phyloP scores from a whole-genome alignment of 768 basidiomycete species.

The Lenzites betulinus region DNA sequence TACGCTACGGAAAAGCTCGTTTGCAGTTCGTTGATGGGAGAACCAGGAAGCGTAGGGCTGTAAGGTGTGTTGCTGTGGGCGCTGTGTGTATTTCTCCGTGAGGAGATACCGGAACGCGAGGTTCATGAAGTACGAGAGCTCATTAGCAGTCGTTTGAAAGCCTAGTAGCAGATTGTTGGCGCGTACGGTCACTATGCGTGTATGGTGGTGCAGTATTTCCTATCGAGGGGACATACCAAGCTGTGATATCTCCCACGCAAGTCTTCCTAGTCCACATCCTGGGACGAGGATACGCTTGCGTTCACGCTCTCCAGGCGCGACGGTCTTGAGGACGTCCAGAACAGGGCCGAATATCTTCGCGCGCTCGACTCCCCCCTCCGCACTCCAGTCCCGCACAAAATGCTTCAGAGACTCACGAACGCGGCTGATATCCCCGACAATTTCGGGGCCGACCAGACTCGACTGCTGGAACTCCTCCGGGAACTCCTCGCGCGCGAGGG shows the following conservation, averaged over 20 bases:
- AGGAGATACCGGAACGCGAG: constrained; percentile 60
- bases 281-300: constrained; percentile 56
- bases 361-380: constrained; percentile 57
- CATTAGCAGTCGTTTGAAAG: constrained; percentile 60
- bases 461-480: constrained; percentile 7
- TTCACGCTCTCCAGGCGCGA: constrained; percentile 31
- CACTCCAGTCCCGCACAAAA: constrained; percentile 71
- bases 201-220: not conserved
- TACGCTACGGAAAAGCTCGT: constrained; percentile 52
- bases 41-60: constrained; percentile 70
- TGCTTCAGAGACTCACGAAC: constrained; percentile 66
- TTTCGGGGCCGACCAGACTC: not conserved
- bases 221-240: constrained; percentile 43
- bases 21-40: constrained; percentile 60
- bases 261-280: constrained; percentile 61
- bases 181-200: not conserved
- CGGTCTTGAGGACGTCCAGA: constrained; percentile 44
- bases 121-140: constrained; percentile 68
- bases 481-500: constrained; percentile 37
- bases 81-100: constrained; percentile 45
- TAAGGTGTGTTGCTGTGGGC: constrained; percentile 49
- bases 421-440: constrained; percentile 45
- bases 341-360: constrained; percentile 57
- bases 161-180: constrained; percentile 28
- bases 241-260: constrained; percentile 69